These are phyloP conservation scores for Calamus simplicifolius DNA, from an alignment of 176 grass and related monocot species.

Conservation along the genomic window DNA sequence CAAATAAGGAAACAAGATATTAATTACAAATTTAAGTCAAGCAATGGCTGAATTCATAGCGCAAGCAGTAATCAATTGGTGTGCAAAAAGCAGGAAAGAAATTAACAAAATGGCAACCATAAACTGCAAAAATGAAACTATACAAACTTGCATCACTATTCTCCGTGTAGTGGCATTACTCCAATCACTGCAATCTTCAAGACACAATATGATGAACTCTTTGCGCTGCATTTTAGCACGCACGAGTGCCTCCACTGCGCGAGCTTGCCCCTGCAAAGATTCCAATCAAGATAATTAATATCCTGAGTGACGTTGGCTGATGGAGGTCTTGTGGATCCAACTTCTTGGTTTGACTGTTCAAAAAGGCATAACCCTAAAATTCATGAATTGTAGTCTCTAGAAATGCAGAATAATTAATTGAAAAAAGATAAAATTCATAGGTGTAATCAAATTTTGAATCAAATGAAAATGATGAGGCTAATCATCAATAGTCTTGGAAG, in stretches of 20 bases:
- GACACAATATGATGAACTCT: constrained; percentile 87
- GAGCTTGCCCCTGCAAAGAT: constrained; percentile 69
- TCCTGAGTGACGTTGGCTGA: no score
- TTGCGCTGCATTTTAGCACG: constrained; percentile 72
- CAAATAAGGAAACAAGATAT: constrained; percentile 11
- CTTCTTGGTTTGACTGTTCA: no score
- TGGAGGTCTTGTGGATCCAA: no score
- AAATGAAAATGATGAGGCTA: no score
- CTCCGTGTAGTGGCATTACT: constrained; percentile 87
- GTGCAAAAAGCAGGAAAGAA: background rate
- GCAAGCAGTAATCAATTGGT: no score
- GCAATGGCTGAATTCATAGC: no score
- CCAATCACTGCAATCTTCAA: constrained; percentile 98
- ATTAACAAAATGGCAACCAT: background rate
- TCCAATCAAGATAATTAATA: background rate
- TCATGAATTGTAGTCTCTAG: no score
- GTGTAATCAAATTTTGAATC: no score
- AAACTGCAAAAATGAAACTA: constrained; percentile 4
- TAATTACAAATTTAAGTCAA: background rate
- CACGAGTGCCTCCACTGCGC: constrained; percentile 77
- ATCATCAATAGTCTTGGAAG: no score
- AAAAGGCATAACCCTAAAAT: no score
- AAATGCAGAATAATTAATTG: no score
- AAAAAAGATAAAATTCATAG: no score
- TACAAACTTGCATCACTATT: constrained; percentile 85